A percentile compares a stretch with the other conserved stretches of the same genome.
These are phyloP conservation scores for Ophiostoma australiae DNA, from an alignment of 2,329 filamentous ascomycete species.

Conservation along the genomic window DNA sequence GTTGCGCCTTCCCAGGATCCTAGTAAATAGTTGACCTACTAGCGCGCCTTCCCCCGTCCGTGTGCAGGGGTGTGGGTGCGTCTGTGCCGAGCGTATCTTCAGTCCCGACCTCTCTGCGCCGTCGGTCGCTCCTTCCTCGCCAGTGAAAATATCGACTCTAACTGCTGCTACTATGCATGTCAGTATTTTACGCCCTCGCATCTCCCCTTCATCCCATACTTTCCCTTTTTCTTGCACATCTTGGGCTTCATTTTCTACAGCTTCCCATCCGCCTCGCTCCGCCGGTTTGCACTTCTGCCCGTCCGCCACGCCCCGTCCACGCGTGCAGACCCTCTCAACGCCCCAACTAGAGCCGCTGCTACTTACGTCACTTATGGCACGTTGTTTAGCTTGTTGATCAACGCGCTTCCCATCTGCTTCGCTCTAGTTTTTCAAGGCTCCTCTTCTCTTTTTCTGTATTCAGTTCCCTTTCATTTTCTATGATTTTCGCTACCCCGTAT, in stretches of 20 bases:
- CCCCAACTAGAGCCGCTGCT: not conserved
- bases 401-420: not conserved
- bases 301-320: not conserved
- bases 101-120: not conserved
- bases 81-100: not conserved
- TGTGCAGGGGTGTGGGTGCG: not conserved
- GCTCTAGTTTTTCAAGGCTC: not conserved
- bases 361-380: slow-evolving; percentile 13
- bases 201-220: not conserved
- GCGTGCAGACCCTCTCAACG: not conserved
- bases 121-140: not conserved
- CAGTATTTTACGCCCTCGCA: not conserved
- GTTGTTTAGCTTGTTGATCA: slow-evolving; percentile 4
- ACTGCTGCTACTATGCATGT: too few species aligned
- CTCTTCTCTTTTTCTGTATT: not conserved
- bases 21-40: not conserved
- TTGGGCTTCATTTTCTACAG: not conserved
- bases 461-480: not conserved
- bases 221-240: not conserved
- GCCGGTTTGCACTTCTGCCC: not conserved
- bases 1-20: slow-evolving; percentile 2
- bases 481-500: not conserved
- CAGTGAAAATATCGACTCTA: not conserved
- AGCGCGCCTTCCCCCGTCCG: slow-evolving; percentile 12
- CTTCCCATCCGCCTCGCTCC: not conserved